Evolutionary conservation across 164 flowering plant genomes (phyloP), one percentile per base, ranked within the genome.

Genomic region (Dillenia turbinata): DNA sequence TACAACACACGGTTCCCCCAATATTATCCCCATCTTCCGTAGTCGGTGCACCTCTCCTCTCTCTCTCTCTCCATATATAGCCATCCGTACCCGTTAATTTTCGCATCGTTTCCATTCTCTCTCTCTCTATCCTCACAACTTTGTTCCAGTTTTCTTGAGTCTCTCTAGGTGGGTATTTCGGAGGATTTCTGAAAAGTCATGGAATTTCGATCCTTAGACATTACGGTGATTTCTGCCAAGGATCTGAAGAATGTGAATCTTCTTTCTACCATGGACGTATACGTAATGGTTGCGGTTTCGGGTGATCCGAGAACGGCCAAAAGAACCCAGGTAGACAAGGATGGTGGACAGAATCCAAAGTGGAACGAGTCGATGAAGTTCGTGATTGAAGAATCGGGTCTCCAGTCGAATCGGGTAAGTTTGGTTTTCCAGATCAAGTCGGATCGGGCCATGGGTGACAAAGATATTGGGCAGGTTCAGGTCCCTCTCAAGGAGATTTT

Each of bases 401-500:
- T 71, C 6, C 70, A 56, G 49, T 56, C 55, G 58, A 72, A 70
- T 66, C 71, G 74, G 49, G 70, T 71, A 15, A 68, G 63, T n/a
- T 78, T 84, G 47, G 62, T 65, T 43, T 68, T 87, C 69, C 70
- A 62, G 40, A 62, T 88, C 69, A 59, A 66, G 0, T 70, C 73
- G 52, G 81, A 81, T 12, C 75, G 84, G 5, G 33, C 55, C 9
- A 60, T 85, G 19, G 86, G 91, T 15, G 88, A 87, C 60, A 75
- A 60, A 44, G 83, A 76, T 22, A 61, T 87, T 44, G 91, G 96
- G 2, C 78, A 76, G 45, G 90, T 85, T 15, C 65, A 71, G 52
- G 81, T 89, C 0, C 88, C 89, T 7, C 44, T 87, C 65, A 82
- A 77, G 46, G 96, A 89, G 57, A 77, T 87, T 17, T 66, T 87